A percentile compares a stretch with the other conserved stretches of the same genome.
phyloP scores from a whole-genome alignment of 2,329 filamentous ascomycete species.

The Tolypocladium guangdongense region DNA sequence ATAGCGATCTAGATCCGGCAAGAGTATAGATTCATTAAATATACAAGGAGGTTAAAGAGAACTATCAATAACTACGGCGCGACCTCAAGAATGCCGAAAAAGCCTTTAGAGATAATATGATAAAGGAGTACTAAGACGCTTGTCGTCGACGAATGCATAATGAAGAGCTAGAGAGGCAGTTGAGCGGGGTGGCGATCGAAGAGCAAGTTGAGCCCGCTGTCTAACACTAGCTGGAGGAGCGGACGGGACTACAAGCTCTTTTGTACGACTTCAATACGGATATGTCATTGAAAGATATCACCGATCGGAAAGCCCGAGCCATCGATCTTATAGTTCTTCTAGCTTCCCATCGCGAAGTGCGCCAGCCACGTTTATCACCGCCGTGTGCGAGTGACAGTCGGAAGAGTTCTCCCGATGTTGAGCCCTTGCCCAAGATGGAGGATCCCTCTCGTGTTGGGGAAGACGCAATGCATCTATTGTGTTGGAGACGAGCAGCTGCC shows the following conservation, averaged over 20 bases:
- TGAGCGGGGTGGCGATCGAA: background rate
- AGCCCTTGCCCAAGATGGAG: background rate
- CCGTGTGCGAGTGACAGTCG: background rate
- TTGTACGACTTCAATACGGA: background rate
- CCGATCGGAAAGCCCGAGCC: background rate
- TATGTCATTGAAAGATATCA: background rate
- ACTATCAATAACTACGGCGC: background rate
- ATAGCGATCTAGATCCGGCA: background rate
- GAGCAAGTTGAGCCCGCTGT: background rate
- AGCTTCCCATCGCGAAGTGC: slow-evolving; percentile 3
- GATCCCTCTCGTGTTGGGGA: slow-evolving; percentile 2
- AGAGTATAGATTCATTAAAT: background rate
- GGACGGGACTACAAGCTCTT: background rate
- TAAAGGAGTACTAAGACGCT: background rate
- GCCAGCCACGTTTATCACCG: background rate
- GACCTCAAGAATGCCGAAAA: background rate
- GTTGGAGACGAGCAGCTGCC: slow-evolving; percentile 3
- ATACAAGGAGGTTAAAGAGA: background rate
- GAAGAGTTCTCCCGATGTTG: background rate
- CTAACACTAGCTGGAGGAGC: background rate
- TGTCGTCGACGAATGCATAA: background rate
- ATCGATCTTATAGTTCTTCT: slow-evolving; percentile 5
- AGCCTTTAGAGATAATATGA: background rate
- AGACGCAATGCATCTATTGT: slow-evolving; percentile 5
- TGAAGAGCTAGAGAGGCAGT: background rate